Evolutionary conservation across 1,284 basidiomycete genomes (phyloP), one percentile per base, ranked within the genome.

Genomic region (Ceratobasidium papillatum): DNA sequence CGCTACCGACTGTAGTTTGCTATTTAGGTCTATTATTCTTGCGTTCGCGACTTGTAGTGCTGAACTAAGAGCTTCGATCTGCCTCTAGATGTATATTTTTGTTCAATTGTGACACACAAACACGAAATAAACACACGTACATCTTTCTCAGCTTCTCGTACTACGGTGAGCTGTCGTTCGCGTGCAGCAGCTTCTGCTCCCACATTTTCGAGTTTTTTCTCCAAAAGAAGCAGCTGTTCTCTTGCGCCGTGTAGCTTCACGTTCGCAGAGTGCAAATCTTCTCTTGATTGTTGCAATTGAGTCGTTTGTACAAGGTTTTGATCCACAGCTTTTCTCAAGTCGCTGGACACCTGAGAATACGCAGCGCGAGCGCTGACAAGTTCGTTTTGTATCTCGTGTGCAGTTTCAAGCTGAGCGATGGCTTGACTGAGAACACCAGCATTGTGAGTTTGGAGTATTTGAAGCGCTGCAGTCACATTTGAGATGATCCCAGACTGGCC

Each of bases 321-420:
- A 27, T 72, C 69, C 43, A 62, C 27, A 19, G 58, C 69, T 17
- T 30, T 51, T 51, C 58, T 45, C 17, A 72, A 45, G 22, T 72
- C 69, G 7, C 43, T 72, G 47, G 69, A 59, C 25, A 62, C 45
- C 22, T 61, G 56, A 30, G 69, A 58, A 17, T 62, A 58, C 27
- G 58, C 45, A 8, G 69, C 56, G 22, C 69, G 69, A 36, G 69
- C 58, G 38, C 19, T 38, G 9, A 72, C 69, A 25, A 72, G 69
- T 30, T 72, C 69, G 32, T 36, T 72, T 19, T 72, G 69, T 30
- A 72, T 59, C 14, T 72, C 69, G 12, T 45, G 30, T 34, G 47
- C 58, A 36, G 58, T 45, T 38, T 72, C 69, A 11, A 72, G 36
- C 32, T 72, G 69, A 36, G 69, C 41, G 7, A 72, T 72, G 2